These are phyloP conservation scores for Sporormia fimetaria DNA, from an alignment of 495 filamentous ascomycete genomes.

Conservation along the genomic window DNA sequence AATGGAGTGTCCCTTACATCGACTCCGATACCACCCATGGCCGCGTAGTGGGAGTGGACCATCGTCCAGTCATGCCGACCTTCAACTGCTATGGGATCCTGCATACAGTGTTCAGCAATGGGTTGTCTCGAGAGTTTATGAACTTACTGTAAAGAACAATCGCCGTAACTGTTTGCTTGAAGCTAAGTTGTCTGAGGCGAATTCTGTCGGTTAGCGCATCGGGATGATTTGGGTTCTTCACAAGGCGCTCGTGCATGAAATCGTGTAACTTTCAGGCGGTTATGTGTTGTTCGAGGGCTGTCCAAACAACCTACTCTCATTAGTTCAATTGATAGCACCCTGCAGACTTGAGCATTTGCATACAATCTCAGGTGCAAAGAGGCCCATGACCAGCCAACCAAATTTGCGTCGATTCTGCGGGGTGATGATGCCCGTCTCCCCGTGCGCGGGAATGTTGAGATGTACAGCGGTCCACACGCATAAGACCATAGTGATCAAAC, in stretches of 20 bases:
- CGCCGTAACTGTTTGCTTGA: neutral
- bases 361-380: conserved; percentile 16
- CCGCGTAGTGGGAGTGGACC: conserved; percentile 33
- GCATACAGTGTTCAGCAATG: neutral
- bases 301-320: conserved; percentile 14
- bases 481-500: conserved; percentile 32
- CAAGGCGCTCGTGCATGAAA: neutral
- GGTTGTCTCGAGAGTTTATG: neutral
- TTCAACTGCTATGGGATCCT: neutral
- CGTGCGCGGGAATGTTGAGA: conserved; percentile 29
- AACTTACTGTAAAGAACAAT: neutral
- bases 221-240: no score
- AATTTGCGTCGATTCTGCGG: conserved; percentile 19
- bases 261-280: neutral
- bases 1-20: conserved; percentile 13
- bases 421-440: neutral
- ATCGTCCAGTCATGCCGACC: conserved; percentile 30
- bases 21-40: conserved; percentile 36
- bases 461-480: conserved; percentile 40
- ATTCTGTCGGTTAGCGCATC: no score
- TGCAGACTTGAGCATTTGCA: neutral
- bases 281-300: conserved; percentile 11
- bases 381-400: conserved; percentile 27
- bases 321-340: neutral
- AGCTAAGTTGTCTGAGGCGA: neutral